Evolutionary conservation across 2,329 filamentous ascomycete genomes (phyloP).

Genomic region (Sarocladium brachiariae): DNA sequence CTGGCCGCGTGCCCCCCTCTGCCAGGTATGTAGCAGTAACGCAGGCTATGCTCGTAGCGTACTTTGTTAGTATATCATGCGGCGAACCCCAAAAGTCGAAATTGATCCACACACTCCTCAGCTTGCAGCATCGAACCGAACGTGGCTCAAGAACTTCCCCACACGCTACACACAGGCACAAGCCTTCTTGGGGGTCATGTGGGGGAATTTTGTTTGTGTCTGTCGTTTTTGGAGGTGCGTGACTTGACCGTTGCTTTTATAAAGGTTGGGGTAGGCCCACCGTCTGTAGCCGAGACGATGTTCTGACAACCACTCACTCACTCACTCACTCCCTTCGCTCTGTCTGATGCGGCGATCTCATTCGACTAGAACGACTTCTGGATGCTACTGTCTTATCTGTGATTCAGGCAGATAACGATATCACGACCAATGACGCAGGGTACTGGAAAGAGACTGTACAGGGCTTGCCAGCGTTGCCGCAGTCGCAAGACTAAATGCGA

Average conservation of each 20-base stretch:
- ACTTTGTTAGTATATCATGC: no score
- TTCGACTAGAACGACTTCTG: background rate
- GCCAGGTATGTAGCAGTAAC: no score
- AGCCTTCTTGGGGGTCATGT: background rate
- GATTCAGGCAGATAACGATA: no score
- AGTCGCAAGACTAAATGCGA: constrained; percentile 14
- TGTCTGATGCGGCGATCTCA: background rate
- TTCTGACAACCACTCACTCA: constrained; percentile 2
- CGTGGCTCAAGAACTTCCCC: background rate
- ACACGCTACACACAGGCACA: background rate
- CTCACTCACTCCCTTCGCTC: background rate
- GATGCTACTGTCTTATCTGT: background rate
- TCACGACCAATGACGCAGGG: constrained; percentile 14
- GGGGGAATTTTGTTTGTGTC: background rate
- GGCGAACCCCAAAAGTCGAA: no score
- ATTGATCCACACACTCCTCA: background rate
- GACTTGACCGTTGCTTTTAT: background rate
- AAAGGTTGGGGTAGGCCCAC: constrained; percentile 9
- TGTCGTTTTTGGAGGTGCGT: background rate
- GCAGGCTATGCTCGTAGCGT: no score
- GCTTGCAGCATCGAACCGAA: background rate
- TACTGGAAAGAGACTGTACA: constrained; percentile 12
- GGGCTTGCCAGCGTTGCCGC: constrained; percentile 14
- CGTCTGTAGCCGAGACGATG: constrained; percentile 5
- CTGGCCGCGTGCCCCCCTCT: no score